Evolutionary conservation across 306 rosid genomes (phyloP), one percentile per base, ranked within the genome.

Genomic region (Citrullus colocynthis): DNA sequence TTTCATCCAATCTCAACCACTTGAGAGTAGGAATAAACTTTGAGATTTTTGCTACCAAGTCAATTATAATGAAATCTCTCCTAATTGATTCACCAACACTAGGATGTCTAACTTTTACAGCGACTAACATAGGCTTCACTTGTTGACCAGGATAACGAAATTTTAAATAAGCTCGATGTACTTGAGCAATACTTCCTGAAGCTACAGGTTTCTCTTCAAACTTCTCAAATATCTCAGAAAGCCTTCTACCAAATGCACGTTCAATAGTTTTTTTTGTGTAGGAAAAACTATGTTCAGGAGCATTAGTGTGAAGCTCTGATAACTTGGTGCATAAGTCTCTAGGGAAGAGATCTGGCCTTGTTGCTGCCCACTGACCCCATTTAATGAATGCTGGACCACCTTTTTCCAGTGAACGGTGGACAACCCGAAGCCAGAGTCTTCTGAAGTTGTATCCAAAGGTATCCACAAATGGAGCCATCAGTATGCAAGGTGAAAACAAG

Each of bases 301-400:
- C 99, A 82, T 92, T 92, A 60, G 87, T 85, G 78, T 95, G 99
- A 88, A 95, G 97, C 78, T 90, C 93, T 6, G 97, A 34, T 82
- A 95, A 96, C 83, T 92, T 78, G 64, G 70, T 80, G 81, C 99
- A 95, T 63, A 95, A 86, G 84, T 95, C 99, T 79, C 95, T 87
- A 16, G 99, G 97, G 81, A 95, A 95, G 79, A 95, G 97, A 89
- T 95, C 99, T 77, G 99, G 99, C 42, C 99, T 82, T 42, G 99
- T 92, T 76, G 99, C 99, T 74, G 99, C 99, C 99, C 99, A 95
- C 78, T 95, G 99, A 80, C 99, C 99, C 99, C 99, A 95, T 85
- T 95, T 95, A 77, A 95, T 95, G 83, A 95, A 95, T 32, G 99
- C 97, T 7, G 97, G 99, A 60, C 99, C 99, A 59, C 97, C 96